Conservation (phyloP, 306 rosid genomes). For the Fragaria nilgerrensis region DNA sequence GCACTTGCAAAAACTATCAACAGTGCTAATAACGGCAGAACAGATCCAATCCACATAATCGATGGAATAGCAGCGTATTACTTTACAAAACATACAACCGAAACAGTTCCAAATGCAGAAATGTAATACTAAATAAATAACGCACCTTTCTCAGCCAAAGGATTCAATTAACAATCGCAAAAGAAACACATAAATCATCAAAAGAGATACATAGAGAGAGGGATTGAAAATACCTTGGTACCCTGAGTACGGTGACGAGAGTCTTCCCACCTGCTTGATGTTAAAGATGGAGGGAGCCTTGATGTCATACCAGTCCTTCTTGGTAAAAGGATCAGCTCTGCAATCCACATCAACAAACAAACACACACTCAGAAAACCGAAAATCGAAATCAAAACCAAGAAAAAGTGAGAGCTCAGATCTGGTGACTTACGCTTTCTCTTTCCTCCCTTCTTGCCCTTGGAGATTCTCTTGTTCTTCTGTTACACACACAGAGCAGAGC, state of each 20-base stretch:
- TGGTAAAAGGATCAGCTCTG: constrained; percentile 88
- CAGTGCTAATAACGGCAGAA: not conserved
- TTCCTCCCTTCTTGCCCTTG: constrained; percentile 96
- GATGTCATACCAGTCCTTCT: constrained; percentile 97
- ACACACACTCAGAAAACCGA: not conserved
- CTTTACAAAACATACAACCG: not conserved
- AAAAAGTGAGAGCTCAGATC: constrained; percentile 3
- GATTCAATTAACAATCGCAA: not conserved
- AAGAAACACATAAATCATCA: not conserved
- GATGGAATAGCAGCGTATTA: not conserved
- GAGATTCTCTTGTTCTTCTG: constrained; percentile 96
- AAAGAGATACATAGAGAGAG: not conserved
- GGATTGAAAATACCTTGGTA: constrained; percentile 54
- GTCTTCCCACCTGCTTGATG: constrained; percentile 85
- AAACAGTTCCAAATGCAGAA: not conserved
- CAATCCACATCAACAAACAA: not conserved
- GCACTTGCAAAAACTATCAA: not conserved
- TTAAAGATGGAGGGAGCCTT: constrained; percentile 79
- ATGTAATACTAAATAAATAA: not conserved
- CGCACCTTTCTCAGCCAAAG: not conserved
- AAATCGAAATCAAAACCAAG: not conserved
- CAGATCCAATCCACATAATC: not conserved
- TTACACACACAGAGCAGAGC: not conserved
- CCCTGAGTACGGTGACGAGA: constrained; percentile 95
- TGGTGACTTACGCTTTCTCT: constrained; percentile 71